Evolutionary conservation across 2,329 filamentous ascomycete species (phyloP).

Genomic region (Fusarium napiforme): DNA sequence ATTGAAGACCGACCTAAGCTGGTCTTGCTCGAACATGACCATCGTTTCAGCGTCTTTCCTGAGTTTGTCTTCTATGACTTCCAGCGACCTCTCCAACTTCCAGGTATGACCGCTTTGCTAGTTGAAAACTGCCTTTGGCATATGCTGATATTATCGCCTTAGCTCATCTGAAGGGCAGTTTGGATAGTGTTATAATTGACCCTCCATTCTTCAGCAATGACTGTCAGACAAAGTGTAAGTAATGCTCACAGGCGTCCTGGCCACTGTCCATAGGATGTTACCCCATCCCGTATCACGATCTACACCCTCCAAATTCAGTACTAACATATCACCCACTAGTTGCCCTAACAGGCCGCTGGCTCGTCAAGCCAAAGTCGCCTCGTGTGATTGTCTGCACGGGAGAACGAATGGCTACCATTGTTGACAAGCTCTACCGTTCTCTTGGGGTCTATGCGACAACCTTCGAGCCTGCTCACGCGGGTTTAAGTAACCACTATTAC

Average conservation of each 20-base stretch:
- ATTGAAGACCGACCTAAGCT: slow-evolving; percentile 61
- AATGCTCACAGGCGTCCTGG: background rate
- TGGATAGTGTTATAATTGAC: slow-evolving; percentile 78
- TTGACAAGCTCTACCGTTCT: slow-evolving; percentile 74
- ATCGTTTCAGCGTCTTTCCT: slow-evolving; percentile 77
- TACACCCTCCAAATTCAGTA: background rate
- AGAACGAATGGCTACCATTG: slow-evolving; percentile 75
- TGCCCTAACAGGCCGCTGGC: slow-evolving; percentile 79
- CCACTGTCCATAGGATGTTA: background rate
- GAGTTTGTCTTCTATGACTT: slow-evolving; percentile 83
- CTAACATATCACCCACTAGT: slow-evolving; percentile 56
- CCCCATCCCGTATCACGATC: background rate
- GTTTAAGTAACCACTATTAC: slow-evolving; percentile 82
- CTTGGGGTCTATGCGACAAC: slow-evolving; percentile 72
- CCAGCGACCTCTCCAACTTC: slow-evolving; percentile 72
- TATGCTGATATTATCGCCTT: background rate
- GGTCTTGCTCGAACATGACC: slow-evolving; percentile 78
- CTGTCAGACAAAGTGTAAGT: slow-evolving; percentile 79
- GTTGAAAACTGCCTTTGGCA: background rate
- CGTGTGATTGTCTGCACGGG: slow-evolving; percentile 78
- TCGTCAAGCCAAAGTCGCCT: slow-evolving; percentile 61
- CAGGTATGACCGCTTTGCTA: slow-evolving; percentile 53
- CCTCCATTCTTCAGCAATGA: slow-evolving; percentile 84
- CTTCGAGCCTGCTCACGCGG: slow-evolving; percentile 76
- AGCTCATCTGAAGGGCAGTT: slow-evolving; percentile 68